phyloP scores from a whole-genome alignment of 2,329 filamentous ascomycete species.

The Diaporthe citri region DNA sequence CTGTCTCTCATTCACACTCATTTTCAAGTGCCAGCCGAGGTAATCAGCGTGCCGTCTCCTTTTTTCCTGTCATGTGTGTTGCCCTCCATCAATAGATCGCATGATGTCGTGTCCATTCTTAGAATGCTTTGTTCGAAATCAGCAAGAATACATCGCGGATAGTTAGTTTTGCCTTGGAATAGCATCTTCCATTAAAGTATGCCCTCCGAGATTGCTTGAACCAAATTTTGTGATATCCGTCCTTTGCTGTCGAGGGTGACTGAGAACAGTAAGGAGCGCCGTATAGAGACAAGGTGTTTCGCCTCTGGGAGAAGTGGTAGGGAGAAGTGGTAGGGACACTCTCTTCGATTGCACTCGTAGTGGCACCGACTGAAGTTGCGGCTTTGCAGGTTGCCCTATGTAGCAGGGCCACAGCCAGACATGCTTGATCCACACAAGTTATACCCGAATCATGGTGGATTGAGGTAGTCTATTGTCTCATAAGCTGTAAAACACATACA shows the following conservation, averaged over 20 bases:
- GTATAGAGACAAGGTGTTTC: background rate
- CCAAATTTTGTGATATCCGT: background rate
- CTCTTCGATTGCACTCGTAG: background rate
- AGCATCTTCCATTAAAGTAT: background rate
- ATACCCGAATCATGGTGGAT: background rate
- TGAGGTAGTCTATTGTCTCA: background rate
- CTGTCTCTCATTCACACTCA: constrained; percentile 22
- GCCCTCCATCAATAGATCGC: constrained; percentile 1
- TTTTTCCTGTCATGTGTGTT: background rate
- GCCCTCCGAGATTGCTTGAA: background rate
- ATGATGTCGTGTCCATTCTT: constrained; percentile 20
- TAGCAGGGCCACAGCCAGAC: background rate
- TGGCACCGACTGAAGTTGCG: background rate
- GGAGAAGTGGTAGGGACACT: background rate
- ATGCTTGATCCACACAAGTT: background rate
- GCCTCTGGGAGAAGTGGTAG: background rate
- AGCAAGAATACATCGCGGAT: constrained; percentile 7
- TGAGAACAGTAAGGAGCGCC: background rate
- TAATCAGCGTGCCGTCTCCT: constrained; percentile 5
- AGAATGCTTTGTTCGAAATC: constrained; percentile 21
- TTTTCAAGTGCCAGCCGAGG: background rate
- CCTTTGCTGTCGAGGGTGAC: background rate
- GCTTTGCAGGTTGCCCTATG: no score
- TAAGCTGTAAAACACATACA: constrained; percentile 1
- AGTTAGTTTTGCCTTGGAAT: background rate